Evolutionary conservation across 768 basidiomycete genomes (phyloP).

Genomic region (Hirschioporus abietinus): DNA sequence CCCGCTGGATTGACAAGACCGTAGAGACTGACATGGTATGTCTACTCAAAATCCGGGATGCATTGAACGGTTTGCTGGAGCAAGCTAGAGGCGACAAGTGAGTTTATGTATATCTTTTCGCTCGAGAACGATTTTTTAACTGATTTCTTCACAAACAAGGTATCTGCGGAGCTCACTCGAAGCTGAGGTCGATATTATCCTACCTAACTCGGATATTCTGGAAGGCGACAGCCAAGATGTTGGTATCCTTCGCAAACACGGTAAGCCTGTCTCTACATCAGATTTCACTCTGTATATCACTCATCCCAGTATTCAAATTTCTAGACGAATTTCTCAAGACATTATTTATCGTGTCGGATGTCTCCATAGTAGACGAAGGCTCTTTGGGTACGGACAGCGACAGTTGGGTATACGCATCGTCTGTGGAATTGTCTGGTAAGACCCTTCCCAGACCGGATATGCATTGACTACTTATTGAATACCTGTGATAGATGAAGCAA

Average conservation of each 20-base stretch:
- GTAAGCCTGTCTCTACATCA: conserved; percentile 14
- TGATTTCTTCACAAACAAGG: conserved; percentile 30
- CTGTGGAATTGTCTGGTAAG: conserved; percentile 25
- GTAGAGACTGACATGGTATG: conserved; percentile 59
- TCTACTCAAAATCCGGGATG: conserved; percentile 54
- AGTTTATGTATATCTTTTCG: conserved; percentile 16
- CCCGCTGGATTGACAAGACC: conserved; percentile 55
- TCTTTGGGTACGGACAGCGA: conserved; percentile 34
- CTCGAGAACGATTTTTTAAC: neutral
- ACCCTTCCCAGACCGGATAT: conserved; percentile 12
- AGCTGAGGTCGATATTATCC: conserved; percentile 62
- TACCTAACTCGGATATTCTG: conserved; percentile 34
- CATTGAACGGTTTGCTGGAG: conserved; percentile 67
- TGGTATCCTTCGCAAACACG: conserved; percentile 38
- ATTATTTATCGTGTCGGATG: conserved; percentile 79
- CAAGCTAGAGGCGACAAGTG: conserved; percentile 73
- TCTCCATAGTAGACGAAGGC: conserved; percentile 42
- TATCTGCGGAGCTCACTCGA: conserved; percentile 72
- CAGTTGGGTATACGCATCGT: conserved; percentile 45
- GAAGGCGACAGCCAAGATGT: conserved; percentile 20
- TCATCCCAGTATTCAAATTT: neutral
- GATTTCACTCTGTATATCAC: conserved; percentile 1
- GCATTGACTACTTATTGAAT: conserved; percentile 24
- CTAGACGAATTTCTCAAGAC: conserved; percentile 63
- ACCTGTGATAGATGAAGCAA: conserved; percentile 16